Percentiles rank a stretch among this genome's conserved stretches.
Conservation (phyloP, 805 yeast genomes). For the Metschnikowia koreensis region DNA sequence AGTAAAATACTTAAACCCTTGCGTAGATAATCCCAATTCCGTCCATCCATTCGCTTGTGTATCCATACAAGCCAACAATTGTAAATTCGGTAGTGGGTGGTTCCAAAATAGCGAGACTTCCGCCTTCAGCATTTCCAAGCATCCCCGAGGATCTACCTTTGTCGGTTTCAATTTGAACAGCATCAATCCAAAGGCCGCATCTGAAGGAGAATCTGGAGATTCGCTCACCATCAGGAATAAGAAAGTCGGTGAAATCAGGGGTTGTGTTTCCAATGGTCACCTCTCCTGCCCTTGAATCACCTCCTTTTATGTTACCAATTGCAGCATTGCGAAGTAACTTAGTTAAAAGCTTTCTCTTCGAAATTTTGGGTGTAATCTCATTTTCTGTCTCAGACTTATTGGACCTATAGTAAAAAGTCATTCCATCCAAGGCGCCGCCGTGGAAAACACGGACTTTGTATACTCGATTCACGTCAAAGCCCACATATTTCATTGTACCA, state of each 20-base stretch:
- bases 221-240: conserved; percentile 55
- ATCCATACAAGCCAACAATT: conserved; percentile 73
- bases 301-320: conserved; percentile 1
- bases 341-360: conserved; percentile 42
- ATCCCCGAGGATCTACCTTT: conserved; percentile 51
- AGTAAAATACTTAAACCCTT: neutral
- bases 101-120: conserved; percentile 49
- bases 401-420: conserved; percentile 46
- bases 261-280: conserved; percentile 53
- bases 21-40: conserved; percentile 70
- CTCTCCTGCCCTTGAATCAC: neutral
- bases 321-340: neutral
- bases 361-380: conserved; percentile 26
- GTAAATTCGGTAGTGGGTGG: conserved; percentile 58
- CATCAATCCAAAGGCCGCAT: conserved; percentile 90
- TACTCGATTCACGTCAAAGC: conserved; percentile 40
- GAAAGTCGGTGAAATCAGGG: conserved; percentile 52
- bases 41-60: conserved; percentile 68
- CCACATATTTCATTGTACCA: conserved; percentile 17
- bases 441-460: conserved; percentile 61
- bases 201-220: conserved; percentile 62
- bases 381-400: neutral
- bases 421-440: conserved; percentile 82
- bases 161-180: conserved; percentile 66
- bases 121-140: conserved; percentile 71